A percentile compares a stretch with the other conserved stretches of the same genome.
These are phyloP conservation scores for Mycena sanguinolenta DNA, from an alignment of 768 basidiomycete species.

Conservation along the genomic window DNA sequence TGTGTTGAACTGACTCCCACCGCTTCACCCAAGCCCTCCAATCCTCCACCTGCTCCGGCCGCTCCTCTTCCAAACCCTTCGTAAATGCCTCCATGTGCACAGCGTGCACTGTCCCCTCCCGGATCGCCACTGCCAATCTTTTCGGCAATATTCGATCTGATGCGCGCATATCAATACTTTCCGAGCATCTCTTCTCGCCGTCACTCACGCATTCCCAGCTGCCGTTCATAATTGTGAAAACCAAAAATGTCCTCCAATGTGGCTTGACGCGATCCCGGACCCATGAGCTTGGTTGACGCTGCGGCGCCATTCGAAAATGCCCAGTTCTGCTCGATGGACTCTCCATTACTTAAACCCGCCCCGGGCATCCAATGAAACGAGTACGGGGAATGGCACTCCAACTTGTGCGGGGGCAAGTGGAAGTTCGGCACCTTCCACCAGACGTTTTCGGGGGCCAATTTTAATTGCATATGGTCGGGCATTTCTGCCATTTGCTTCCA, in stretches of 20 bases:
- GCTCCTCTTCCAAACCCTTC: background rate
- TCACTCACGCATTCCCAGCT: background rate
- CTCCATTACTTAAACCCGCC: conserved; percentile 17
- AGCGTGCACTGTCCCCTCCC: background rate
- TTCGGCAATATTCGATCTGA: background rate
- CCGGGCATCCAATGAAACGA: conserved; percentile 7
- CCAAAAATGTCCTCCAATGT: background rate
- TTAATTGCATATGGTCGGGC: background rate
- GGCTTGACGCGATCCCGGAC: background rate
- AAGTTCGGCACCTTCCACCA: conserved; percentile 31
- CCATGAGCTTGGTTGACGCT: background rate
- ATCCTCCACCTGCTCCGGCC: background rate
- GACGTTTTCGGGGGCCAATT: background rate
- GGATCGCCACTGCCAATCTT: background rate
- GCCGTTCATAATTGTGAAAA: background rate
- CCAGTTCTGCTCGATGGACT: conserved; percentile 21
- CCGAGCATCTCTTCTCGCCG: too few relatives aligned
- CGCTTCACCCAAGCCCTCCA: background rate
- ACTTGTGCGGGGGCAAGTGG: background rate
- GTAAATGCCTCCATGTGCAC: background rate
- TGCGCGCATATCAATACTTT: background rate
- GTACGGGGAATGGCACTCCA: background rate
- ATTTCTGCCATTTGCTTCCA: background rate
- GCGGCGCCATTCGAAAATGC: conserved; percentile 17
- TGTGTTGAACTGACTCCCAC: background rate